Evolutionary conservation across 805 yeast species (phyloP), one percentile per base, ranked within the genome.

Genomic region (Yamadazyma akitaensis): DNA sequence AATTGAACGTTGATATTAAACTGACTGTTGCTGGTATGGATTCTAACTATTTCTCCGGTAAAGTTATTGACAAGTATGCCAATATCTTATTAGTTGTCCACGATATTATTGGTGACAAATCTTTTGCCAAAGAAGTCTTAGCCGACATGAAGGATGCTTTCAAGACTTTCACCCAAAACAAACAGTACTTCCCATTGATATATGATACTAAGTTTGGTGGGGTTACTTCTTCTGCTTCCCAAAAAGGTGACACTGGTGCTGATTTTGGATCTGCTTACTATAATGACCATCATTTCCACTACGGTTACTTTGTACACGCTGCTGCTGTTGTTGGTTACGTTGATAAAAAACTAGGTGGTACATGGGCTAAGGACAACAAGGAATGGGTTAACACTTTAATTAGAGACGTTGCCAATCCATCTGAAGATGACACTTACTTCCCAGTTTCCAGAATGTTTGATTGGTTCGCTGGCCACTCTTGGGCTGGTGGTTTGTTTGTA

Each of bases 241-340:
- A 71, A 51, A 50, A 59, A 43, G 78, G 79, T 46, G 76, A 75
- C 47, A 54, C 70, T 24, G 67, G 69, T 31, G 73, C 72, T 34
- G 85, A 82, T 57, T 88, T 75, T 61, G 96, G 95, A 40, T 77
- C 84, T 61, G 78, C 86, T 19, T 85, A 79, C 61, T 88, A 87
- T 65, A 87, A 88, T 55, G 96, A 88, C 58, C 96, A 88, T 57
- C 94, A 88, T 60, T 88, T 87, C 76, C 95, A 88, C 62, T 88
- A 85, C 58, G 94, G 94, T 10, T 88, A 87, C 63, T 84, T 81
- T 54, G 75, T 88, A 40, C 91, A 87, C 60, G 86, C 95, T 1
- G 95, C 95, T 5, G 90, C 95, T 1, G 70, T 85, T 17, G 77
- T 87, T 39, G 91, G 84, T n/a, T 63, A 79, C 46, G 79, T 83